Evolutionary conservation across 208 protist species (phyloP).

Genomic region (Angomonas deanei): DNA sequence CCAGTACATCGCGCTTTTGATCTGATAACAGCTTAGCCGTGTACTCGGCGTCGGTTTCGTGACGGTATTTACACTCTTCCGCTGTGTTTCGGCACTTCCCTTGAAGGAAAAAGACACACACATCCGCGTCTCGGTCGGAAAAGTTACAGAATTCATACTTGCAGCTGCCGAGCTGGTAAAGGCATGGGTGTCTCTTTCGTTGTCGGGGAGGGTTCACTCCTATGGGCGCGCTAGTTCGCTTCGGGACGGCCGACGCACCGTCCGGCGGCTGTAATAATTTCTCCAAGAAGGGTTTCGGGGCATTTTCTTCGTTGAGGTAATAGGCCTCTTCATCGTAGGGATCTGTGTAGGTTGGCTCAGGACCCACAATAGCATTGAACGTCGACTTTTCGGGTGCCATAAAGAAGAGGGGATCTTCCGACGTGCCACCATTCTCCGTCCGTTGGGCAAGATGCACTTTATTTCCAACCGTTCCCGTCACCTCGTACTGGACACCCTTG

Average conservation of each 20-base stretch:
- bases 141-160: conserved; percentile 55
- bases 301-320: not conserved
- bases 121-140: conserved; percentile 52
- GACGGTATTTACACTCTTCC: conserved; percentile 47
- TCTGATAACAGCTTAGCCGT: conserved; percentile 10
- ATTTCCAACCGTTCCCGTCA: not conserved
- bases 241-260: not conserved
- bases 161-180: conserved; percentile 67
- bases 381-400: conserved; percentile 15
- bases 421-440: not conserved
- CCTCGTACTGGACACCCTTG: not conserved
- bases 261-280: not conserved
- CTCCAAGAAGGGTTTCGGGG: conserved; percentile 29
- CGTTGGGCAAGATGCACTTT: conserved; percentile 10
- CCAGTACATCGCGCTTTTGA: not conserved
- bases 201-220: too few relatives aligned
- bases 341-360: conserved; percentile 26
- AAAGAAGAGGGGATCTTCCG: not conserved
- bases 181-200: conserved; percentile 52
- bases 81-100: conserved; percentile 34
- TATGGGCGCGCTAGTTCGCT: too few relatives aligned
- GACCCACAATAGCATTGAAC: conserved; percentile 36
- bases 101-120: conserved; percentile 69
- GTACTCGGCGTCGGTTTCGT: conserved; percentile 50
- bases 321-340: conserved; percentile 1